Conservation (phyloP, 352 stramenopile species). For the Globisporangium alternatum region DNA sequence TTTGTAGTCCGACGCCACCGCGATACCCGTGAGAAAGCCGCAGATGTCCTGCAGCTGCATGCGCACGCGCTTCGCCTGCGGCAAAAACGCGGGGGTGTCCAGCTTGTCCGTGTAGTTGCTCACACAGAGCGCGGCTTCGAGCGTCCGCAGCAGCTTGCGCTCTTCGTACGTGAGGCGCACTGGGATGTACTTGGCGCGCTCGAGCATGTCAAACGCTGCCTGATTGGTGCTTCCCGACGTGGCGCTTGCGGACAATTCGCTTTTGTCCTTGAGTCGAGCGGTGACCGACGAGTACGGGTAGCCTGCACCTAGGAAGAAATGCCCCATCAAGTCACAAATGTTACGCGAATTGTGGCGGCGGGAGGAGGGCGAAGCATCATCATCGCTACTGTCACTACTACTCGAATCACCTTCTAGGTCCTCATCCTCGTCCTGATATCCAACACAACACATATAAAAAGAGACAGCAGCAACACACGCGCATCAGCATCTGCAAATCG, state of each 20-base stretch:
- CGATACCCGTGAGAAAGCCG: conserved; percentile 89
- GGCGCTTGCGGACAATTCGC: background rate
- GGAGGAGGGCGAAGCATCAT: conserved; percentile 34
- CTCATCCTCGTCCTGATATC: conserved; percentile 20
- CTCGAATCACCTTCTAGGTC: conserved; percentile 41
- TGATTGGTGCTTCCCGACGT: background rate
- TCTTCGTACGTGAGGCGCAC: conserved; percentile 94
- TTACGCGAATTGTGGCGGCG: conserved; percentile 48
- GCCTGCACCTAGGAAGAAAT: conserved; percentile 78
- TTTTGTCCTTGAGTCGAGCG: conserved; percentile 11
- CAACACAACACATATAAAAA: background rate
- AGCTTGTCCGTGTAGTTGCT: conserved; percentile 94
- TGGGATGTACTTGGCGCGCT: conserved; percentile 96
- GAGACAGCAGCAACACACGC: background rate
- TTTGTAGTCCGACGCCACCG: conserved; percentile 88
- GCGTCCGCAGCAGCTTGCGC: conserved; percentile 90
- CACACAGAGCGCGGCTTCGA: conserved; percentile 93
- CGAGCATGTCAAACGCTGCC: conserved; percentile 51
- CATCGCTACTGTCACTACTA: conserved; percentile 30
- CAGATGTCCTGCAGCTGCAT: conserved; percentile 91
- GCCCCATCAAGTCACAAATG: conserved; percentile 88
- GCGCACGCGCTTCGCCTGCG: conserved; percentile 78
- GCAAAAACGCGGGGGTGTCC: conserved; percentile 68
- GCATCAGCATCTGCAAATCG: background rate
- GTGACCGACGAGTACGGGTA: conserved; percentile 23